Percentiles rank a stretch among this genome's conserved stretches.
phyloP scores from a whole-genome alignment of 2,329 filamentous ascomycete species.

The Zopfia rhizophila region DNA sequence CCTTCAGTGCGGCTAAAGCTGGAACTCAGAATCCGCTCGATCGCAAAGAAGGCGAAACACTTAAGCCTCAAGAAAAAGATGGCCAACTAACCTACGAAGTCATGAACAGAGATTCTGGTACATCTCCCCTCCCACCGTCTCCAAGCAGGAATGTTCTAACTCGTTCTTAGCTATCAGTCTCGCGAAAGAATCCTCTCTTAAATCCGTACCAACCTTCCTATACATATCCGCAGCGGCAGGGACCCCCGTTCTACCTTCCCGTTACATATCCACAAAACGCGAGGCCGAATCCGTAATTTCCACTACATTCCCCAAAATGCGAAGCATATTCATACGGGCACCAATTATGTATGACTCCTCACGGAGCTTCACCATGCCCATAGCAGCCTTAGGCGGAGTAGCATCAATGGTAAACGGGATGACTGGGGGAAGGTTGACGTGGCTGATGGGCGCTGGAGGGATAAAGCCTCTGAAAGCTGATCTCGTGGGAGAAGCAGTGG shows the following conservation, averaged over 20 bases:
- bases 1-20: conserved; percentile 75
- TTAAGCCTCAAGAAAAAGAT: conserved; percentile 73
- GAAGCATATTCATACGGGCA: conserved; percentile 83
- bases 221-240: conserved; percentile 91
- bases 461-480: conserved; percentile 90
- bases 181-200: conserved; percentile 76
- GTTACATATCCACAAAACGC: conserved; percentile 92
- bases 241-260: conserved; percentile 81
- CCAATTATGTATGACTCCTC: conserved; percentile 91
- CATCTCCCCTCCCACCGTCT: conserved; percentile 21
- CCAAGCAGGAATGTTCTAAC: not conserved
- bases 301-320: conserved; percentile 76
- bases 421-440: conserved; percentile 78
- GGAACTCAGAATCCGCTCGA: conserved; percentile 76
- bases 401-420: conserved; percentile 81
- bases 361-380: conserved; percentile 81
- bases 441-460: conserved; percentile 82
- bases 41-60: conserved; percentile 64
- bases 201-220: conserved; percentile 75
- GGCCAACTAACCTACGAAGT: conserved; percentile 92
- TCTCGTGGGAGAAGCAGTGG: conserved; percentile 85
- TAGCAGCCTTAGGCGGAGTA: conserved; percentile 80
- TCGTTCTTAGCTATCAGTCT: conserved; percentile 73
- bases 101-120: conserved; percentile 88
- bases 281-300: conserved; percentile 85